Evolutionary conservation across 495 filamentous ascomycete species (phyloP).

Genomic region (Tuber brumale): DNA sequence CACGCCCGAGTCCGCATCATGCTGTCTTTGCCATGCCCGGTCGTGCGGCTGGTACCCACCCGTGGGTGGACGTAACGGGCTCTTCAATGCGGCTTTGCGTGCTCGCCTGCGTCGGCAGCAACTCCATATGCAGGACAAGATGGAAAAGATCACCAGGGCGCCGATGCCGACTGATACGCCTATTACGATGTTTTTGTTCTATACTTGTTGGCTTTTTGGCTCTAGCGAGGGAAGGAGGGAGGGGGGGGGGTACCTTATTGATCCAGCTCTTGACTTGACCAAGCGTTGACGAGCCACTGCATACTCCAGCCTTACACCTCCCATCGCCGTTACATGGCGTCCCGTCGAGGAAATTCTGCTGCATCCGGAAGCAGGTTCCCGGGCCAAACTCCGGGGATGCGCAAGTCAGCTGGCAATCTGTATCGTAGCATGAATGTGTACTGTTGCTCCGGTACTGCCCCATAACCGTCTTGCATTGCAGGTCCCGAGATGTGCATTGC

Average conservation of each 20-base stretch:
- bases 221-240: background rate
- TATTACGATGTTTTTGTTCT: slow-evolving; percentile 69
- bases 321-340: slow-evolving; percentile 81
- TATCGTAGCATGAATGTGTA: slow-evolving; percentile 71
- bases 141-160: slow-evolving; percentile 56
- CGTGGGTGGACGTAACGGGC: slow-evolving; percentile 31
- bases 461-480: slow-evolving; percentile 83
- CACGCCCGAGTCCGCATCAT: slow-evolving; percentile 3
- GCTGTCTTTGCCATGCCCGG: slow-evolving; percentile 24
- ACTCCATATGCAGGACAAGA: slow-evolving; percentile 55
- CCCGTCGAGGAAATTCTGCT: slow-evolving; percentile 92
- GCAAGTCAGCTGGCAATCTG: slow-evolving; percentile 70
- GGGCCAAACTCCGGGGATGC: slow-evolving; percentile 60
- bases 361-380: slow-evolving; percentile 63
- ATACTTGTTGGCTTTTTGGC: slow-evolving; percentile 3
- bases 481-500: slow-evolving; percentile 87
- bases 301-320: slow-evolving; percentile 65
- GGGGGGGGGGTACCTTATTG: slow-evolving; percentile 34
- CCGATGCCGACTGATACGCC: slow-evolving; percentile 64
- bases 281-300: slow-evolving; percentile 56
- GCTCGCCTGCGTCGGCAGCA: slow-evolving; percentile 48
- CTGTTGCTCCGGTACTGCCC: slow-evolving; percentile 67
- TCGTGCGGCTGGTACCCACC: slow-evolving; percentile 16
- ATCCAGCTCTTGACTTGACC: slow-evolving; percentile 64
- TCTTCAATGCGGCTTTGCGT: slow-evolving; percentile 23